Percentiles rank a stretch among this genome's conserved stretches.
phyloP scores from a whole-genome alignment of 805 yeast genomes.

The Maudiozyma serrabonitensis region DNA sequence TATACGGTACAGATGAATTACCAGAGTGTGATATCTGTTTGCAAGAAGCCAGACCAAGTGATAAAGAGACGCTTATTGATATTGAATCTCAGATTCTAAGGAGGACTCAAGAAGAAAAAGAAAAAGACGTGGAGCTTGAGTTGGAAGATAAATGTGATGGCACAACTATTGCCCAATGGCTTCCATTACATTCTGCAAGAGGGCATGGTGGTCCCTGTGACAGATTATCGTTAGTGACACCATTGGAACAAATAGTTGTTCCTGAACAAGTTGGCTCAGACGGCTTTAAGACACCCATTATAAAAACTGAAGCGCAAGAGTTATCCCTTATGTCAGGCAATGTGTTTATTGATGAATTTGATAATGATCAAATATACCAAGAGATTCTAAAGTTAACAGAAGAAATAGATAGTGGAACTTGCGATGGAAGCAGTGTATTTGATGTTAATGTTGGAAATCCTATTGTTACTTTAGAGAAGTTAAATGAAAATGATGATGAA shows the following conservation, averaged over 20 bases:
- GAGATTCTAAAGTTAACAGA: not conserved
- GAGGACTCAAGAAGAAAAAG: conserved; percentile 1
- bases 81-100: conserved; percentile 15
- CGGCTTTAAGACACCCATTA: conserved; percentile 18
- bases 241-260: conserved; percentile 22
- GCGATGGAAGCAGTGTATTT: not conserved
- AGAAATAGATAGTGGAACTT: not conserved
- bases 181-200: conserved; percentile 11
- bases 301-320: not conserved
- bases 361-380: not conserved
- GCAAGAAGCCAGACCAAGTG: conserved; percentile 18
- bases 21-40: conserved; percentile 26
- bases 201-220: not conserved
- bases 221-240: conserved; percentile 13
- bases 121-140: not conserved
- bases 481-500: not conserved
- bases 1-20: conserved; percentile 6
- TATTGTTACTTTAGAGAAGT: not conserved
- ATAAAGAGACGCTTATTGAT: conserved; percentile 21
- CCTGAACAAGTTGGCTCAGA: conserved; percentile 23
- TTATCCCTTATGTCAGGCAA: not conserved
- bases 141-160: not conserved
- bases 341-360: not conserved
- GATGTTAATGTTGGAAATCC: not conserved
- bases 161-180: conserved; percentile 12